A percentile compares a stretch with the other conserved stretches of the same genome.
Evolutionary conservation across 768 basidiomycete species (phyloP).

Genomic region (Cyclocybe aegerita): DNA sequence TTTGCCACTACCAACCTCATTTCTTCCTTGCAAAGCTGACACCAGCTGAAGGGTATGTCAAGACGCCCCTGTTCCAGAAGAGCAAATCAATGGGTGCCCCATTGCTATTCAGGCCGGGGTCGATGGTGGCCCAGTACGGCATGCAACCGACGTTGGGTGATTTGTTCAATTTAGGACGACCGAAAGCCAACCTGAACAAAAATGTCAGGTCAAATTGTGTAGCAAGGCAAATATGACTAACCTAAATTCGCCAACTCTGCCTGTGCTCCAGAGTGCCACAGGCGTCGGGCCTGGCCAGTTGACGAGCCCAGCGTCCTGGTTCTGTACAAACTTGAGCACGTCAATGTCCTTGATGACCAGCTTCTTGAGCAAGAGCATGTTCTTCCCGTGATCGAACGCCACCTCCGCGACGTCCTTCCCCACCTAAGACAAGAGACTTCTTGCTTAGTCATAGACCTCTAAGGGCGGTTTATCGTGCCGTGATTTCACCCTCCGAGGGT

Average conservation of each 20-base stretch:
- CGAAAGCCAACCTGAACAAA: constrained; percentile 26
- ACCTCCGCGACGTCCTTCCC: constrained; percentile 29
- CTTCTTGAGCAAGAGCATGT: constrained; percentile 26
- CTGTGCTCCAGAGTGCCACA: constrained; percentile 36
- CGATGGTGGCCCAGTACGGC: constrained; percentile 34
- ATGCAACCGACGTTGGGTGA: constrained; percentile 28
- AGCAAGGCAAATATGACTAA: constrained; percentile 3
- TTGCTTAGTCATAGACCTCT: too few species aligned
- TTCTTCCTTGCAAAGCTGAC: constrained; percentile 22
- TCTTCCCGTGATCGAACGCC: constrained; percentile 24
- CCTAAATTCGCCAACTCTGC: constrained; percentile 38
- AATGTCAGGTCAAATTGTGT: neutral
- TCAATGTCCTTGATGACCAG: constrained; percentile 33
- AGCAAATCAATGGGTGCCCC: constrained; percentile 35
- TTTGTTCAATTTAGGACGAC: constrained; percentile 24
- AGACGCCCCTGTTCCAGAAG: constrained; percentile 30
- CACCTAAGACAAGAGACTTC: too few species aligned
- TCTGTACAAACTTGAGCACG: constrained; percentile 31
- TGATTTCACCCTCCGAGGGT: too few species aligned
- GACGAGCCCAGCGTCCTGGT: neutral
- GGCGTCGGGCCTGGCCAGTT: constrained; percentile 6
- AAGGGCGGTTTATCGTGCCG: too few species aligned
- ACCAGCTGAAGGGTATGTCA: constrained; percentile 36
- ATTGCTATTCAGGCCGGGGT: constrained; percentile 22
- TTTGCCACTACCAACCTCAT: neutral